Conservation (phyloP, 768 basidiomycete species). For the Nidularia sp. region DNA sequence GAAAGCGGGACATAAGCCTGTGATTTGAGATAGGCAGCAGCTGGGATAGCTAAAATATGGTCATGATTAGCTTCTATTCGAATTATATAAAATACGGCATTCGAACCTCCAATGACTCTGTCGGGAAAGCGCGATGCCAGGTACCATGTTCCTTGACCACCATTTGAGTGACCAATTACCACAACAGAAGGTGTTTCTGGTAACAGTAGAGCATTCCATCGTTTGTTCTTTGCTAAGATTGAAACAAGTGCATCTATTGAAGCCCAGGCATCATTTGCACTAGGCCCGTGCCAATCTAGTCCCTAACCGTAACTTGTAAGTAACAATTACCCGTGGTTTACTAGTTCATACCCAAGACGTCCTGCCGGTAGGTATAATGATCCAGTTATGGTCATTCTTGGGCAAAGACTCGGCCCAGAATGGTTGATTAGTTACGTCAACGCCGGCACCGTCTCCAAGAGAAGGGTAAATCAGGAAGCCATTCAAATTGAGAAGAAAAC, state of each 20-base stretch:
- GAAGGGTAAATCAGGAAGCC: background rate
- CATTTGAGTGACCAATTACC: constrained; percentile 92
- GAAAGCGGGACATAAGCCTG: constrained; percentile 79
- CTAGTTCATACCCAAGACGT: constrained; percentile 65
- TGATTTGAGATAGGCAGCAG: constrained; percentile 83
- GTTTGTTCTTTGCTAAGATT: constrained; percentile 32
- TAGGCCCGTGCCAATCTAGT: constrained; percentile 90
- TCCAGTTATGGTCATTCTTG: constrained; percentile 61
- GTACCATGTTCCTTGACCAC: constrained; percentile 89
- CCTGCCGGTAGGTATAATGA: constrained; percentile 76
- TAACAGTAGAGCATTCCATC: constrained; percentile 39
- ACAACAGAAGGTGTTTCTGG: constrained; percentile 37
- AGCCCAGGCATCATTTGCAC: constrained; percentile 64
- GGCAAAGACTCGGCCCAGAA: constrained; percentile 68
- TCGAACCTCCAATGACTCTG: constrained; percentile 56
- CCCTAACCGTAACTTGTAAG: constrained; percentile 43
- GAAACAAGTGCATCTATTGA: constrained; percentile 51
- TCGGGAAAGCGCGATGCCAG: constrained; percentile 76
- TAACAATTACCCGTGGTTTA: background rate
- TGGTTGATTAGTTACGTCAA: constrained; percentile 50
- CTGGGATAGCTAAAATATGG: constrained; percentile 49
- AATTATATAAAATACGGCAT: background rate
- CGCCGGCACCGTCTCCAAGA: constrained; percentile 78
- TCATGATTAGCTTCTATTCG: background rate
- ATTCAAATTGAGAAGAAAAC: background rate